These are phyloP conservation scores for Lactifluus echinatus DNA, from an alignment of 768 basidiomycete genomes.

Conservation along the genomic window DNA sequence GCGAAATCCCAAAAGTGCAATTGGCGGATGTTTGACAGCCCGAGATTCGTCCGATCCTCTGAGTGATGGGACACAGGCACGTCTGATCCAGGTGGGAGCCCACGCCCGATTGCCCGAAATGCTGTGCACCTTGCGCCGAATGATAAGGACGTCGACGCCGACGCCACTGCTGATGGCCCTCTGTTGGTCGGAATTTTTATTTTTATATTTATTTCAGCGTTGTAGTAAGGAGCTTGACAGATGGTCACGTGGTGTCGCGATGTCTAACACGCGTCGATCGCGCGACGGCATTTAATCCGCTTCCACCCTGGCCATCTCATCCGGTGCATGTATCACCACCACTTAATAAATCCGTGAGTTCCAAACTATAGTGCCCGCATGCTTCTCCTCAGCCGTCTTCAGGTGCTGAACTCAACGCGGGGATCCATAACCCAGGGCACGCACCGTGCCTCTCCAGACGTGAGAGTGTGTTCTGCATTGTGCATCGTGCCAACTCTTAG, in stretches of 20 bases:
- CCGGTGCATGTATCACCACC: not conserved
- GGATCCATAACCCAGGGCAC: not conserved
- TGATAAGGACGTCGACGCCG: no score
- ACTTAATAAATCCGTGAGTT: not conserved
- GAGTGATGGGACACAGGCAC: no score
- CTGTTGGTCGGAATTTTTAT: no score
- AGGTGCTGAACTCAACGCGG: not conserved
- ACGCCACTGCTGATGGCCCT: no score
- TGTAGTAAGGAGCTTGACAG: no score
- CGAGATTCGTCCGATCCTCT: not conserved
- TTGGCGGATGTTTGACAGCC: not conserved
- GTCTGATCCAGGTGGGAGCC: no score
- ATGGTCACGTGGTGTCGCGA: conserved; percentile 2
- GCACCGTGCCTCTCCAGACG: not conserved
- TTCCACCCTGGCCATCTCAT: not conserved
- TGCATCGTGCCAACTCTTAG: not conserved
- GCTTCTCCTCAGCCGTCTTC: not conserved
- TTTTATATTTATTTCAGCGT: no score
- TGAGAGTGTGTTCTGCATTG: not conserved
- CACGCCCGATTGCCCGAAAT: no score
- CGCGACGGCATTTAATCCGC: not conserved
- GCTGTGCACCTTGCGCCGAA: no score
- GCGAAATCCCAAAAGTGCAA: not conserved
- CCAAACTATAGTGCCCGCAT: not conserved
- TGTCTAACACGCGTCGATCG: not conserved